These are phyloP conservation scores for Boletus smithii DNA, from an alignment of 1,284 basidiomycete species.

Conservation along the genomic window DNA sequence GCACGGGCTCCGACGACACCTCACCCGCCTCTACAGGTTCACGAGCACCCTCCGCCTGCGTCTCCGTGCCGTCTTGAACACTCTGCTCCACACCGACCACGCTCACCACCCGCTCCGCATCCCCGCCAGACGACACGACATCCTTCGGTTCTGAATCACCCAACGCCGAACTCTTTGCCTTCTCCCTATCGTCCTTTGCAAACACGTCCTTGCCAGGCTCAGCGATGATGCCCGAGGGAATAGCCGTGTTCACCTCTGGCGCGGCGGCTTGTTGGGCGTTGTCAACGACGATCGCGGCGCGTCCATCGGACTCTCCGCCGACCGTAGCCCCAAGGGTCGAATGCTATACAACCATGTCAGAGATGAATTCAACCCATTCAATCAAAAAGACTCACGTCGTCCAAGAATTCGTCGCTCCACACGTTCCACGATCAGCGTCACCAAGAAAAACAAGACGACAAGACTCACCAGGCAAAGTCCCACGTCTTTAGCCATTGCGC, in stretches of 20 bases:
- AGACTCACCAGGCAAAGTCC: slow-evolving; percentile 88
- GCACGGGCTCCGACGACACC: no score
- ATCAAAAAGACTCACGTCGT: slow-evolving; percentile 48
- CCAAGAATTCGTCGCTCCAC: slow-evolving; percentile 58
- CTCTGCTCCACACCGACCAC: slow-evolving; percentile 5
- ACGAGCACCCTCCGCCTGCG: neutral
- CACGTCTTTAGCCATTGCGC: slow-evolving; percentile 89
- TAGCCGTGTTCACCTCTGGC: slow-evolving; percentile 36
- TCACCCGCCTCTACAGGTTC: slow-evolving; percentile 3
- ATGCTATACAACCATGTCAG: slow-evolving; percentile 43
- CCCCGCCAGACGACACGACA: neutral
- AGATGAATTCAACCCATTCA: neutral
- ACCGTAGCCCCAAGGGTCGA: slow-evolving; percentile 41
- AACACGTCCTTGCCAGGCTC: slow-evolving; percentile 72
- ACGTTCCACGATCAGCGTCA: slow-evolving; percentile 1
- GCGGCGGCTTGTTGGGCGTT: slow-evolving; percentile 28
- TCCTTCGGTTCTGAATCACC: neutral
- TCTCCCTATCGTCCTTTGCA: slow-evolving; percentile 36
- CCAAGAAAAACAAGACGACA: neutral
- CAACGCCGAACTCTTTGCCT: slow-evolving; percentile 28
- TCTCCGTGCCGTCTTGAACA: no score
- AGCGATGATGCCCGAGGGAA: slow-evolving; percentile 48
- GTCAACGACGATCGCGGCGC: slow-evolving; percentile 46
- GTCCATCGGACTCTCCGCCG: slow-evolving; percentile 50
- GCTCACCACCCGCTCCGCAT: slow-evolving; percentile 17